Evolutionary conservation across 2,329 filamentous ascomycete species (phyloP).

Genomic region (Fusarium pilosicola): DNA sequence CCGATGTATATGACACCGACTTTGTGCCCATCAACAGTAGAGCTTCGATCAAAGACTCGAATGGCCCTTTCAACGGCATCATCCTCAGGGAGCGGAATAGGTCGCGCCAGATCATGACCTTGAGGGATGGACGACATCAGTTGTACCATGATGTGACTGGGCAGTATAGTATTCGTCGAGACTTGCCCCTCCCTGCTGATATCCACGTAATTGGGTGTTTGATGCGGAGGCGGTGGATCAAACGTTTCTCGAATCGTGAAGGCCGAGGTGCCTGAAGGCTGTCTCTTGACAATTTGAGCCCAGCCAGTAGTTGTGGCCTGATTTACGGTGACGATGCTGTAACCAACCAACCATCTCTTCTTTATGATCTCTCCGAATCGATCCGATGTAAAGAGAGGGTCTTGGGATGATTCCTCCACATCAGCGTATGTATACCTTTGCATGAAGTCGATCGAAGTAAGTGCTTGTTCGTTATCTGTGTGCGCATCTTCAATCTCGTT

Average conservation of each 20-base stretch:
- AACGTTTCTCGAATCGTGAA: slow-evolving; percentile 70
- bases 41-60: slow-evolving; percentile 82
- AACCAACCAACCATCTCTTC: slow-evolving; percentile 77
- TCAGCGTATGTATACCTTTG: slow-evolving; percentile 88
- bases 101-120: slow-evolving; percentile 68
- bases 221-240: slow-evolving; percentile 66
- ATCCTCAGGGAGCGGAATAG: slow-evolving; percentile 77
- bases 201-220: slow-evolving; percentile 60
- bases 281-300: slow-evolving; percentile 76
- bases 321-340: slow-evolving; percentile 78
- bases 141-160: slow-evolving; percentile 78
- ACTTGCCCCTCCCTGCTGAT: slow-evolving; percentile 61
- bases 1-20: slow-evolving; percentile 94
- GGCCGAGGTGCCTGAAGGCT: slow-evolving; percentile 73
- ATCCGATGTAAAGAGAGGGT: slow-evolving; percentile 71
- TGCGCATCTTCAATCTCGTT: slow-evolving; percentile 78
- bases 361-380: slow-evolving; percentile 73
- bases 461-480: slow-evolving; percentile 87
- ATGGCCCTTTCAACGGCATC: slow-evolving; percentile 80
- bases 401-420: slow-evolving; percentile 77
- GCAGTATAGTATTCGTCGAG: slow-evolving; percentile 71
- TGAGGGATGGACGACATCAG: slow-evolving; percentile 72
- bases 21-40: slow-evolving; percentile 94
- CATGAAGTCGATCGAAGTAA: slow-evolving; percentile 96
- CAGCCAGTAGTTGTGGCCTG: slow-evolving; percentile 74